phyloP scores from a whole-genome alignment of 129 eudicot species.

The Artemisia tridentata region DNA sequence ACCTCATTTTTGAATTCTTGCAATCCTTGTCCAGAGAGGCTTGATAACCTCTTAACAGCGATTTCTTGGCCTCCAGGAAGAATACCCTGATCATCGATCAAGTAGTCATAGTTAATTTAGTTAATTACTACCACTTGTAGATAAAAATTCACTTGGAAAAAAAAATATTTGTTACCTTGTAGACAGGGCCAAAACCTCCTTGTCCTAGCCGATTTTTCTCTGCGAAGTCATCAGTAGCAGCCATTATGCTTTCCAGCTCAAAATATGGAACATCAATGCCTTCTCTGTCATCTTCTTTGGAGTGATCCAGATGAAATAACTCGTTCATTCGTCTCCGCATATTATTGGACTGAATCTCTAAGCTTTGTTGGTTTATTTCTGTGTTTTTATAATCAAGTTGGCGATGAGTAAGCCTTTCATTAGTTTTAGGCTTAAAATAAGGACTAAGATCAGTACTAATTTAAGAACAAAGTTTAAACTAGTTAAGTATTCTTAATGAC shows the following conservation, averaged over 20 bases:
- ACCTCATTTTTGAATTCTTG: constrained; percentile 46
- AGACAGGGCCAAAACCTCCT: constrained; percentile 42
- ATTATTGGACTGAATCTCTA: not conserved
- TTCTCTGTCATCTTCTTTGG: constrained; percentile 27
- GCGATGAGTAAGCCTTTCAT: not conserved
- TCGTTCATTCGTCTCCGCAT: constrained; percentile 1
- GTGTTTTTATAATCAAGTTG: not conserved
- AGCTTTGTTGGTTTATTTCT: constrained; percentile 9
- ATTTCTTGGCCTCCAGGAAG: constrained; percentile 3
- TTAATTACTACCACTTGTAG: not conserved
- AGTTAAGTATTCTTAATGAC: not conserved
- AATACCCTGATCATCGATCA: constrained; percentile 4
- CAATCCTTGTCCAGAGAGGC: not conserved
- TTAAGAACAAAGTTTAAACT: not conserved
- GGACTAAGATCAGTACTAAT: not conserved
- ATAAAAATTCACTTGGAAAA: not conserved
- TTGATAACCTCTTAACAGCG: not conserved
- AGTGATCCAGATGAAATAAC: constrained; percentile 10
- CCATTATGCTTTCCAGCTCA: constrained; percentile 22
- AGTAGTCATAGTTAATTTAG: not conserved
- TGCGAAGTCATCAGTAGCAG: constrained; percentile 31
- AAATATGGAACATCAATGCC: constrained; percentile 35
- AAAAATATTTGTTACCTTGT: constrained; percentile 18
- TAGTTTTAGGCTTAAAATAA: not conserved
- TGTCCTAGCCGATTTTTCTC: constrained; percentile 27